Conservation (phyloP, 441 rosid species). For the Pelargonium cotyledonis region DNA sequence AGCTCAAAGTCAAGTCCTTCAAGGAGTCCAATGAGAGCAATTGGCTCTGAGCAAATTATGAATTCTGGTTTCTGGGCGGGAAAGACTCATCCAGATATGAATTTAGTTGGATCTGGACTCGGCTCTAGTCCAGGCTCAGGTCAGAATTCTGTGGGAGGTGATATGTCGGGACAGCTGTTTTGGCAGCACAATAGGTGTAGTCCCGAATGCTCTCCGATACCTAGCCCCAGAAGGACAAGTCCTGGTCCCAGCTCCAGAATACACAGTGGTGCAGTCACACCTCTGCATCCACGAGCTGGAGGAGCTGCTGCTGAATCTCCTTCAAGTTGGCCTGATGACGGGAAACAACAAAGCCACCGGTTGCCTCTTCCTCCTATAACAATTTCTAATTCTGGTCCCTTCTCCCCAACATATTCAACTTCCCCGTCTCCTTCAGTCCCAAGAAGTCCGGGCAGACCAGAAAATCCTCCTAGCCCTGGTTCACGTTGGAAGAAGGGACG, state of each 20-base stretch:
- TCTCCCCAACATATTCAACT: slow-evolving; percentile 66
- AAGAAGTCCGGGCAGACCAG: slow-evolving; percentile 75
- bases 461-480: slow-evolving; percentile 63
- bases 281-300: slow-evolving; percentile 72
- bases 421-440: slow-evolving; percentile 79
- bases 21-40: slow-evolving; percentile 81
- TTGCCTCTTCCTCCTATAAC: slow-evolving; percentile 76
- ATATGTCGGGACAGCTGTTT: slow-evolving; percentile 76
- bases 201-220: slow-evolving; percentile 91
- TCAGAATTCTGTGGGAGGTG: slow-evolving; percentile 91
- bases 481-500: slow-evolving; percentile 83
- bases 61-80: slow-evolving; percentile 52
- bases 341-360: slow-evolving; percentile 63
- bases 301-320: slow-evolving; percentile 56
- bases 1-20: slow-evolving; percentile 98
- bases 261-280: slow-evolving; percentile 90
- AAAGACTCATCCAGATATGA: slow-evolving; percentile 50
- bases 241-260: slow-evolving; percentile 90
- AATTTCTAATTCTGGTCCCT: slow-evolving; percentile 57
- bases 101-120: slow-evolving; percentile 66
- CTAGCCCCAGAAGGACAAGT: slow-evolving; percentile 92
- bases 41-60: slow-evolving; percentile 51
- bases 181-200: slow-evolving; percentile 93
- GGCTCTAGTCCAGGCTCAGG: slow-evolving; percentile 99
- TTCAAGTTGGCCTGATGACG: slow-evolving; percentile 57